These are phyloP conservation scores for Ceriops tagal DNA, from an alignment of 345 rosid genomes.

Conservation along the genomic window DNA sequence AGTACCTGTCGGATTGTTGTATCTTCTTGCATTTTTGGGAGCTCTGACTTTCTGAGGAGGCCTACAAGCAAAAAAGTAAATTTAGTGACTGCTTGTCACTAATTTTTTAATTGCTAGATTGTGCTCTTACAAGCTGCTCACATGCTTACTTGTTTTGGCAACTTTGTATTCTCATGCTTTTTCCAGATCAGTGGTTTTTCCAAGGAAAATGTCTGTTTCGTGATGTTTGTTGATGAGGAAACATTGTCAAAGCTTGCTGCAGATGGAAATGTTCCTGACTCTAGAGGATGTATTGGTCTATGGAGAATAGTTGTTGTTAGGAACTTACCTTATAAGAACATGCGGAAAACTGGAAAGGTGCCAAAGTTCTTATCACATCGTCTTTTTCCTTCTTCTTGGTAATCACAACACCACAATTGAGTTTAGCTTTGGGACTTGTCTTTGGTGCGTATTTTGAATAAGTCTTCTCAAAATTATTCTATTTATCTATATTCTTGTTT, in stretches of 20 bases:
- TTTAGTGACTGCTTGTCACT: background rate
- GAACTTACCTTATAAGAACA: constrained; percentile 70
- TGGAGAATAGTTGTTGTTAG: constrained; percentile 80
- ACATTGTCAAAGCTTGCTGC: constrained; percentile 63
- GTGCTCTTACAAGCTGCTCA: background rate
- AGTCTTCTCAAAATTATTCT: constrained; percentile 7
- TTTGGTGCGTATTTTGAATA: constrained; percentile 1
- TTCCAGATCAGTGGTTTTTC: constrained; percentile 85
- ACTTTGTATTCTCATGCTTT: constrained; percentile 18
- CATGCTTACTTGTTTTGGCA: constrained; percentile 8
- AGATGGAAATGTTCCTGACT: constrained; percentile 75
- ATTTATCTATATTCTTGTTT: constrained; percentile 12
- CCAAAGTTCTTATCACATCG: constrained; percentile 90
- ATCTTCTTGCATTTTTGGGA: constrained; percentile 94
- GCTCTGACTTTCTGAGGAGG: constrained; percentile 86
- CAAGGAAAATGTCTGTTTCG: constrained; percentile 73
- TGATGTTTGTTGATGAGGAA: constrained; percentile 88
- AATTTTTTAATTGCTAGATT: constrained; percentile 1
- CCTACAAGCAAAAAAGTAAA: constrained; percentile 70
- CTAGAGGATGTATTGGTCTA: constrained; percentile 65
- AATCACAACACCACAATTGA: constrained; percentile 21
- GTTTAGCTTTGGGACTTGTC: constrained; percentile 21
- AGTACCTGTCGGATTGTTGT: constrained; percentile 64
- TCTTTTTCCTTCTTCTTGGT: constrained; percentile 93
- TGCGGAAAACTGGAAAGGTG: constrained; percentile 90